Evolutionary conservation across 2,329 filamentous ascomycete genomes (phyloP).

Genomic region (Aspergillus sclerotialis): DNA sequence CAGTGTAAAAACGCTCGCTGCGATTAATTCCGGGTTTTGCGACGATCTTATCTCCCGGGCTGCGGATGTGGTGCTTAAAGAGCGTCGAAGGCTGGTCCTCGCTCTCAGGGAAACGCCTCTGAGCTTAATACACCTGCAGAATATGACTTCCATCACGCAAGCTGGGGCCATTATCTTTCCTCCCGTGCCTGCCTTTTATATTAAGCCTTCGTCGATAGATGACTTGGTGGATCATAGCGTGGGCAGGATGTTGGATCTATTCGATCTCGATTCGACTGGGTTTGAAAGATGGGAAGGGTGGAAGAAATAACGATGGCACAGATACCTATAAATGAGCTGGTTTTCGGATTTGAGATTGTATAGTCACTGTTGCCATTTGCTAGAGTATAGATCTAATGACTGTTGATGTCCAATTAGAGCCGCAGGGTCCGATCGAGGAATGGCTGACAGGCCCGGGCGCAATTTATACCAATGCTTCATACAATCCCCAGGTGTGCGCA

Average conservation of each 20-base stretch:
- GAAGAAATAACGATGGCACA: too few species aligned
- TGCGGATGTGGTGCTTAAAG: slow-evolving; percentile 39
- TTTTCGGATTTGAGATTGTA: too few species aligned
- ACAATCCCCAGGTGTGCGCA: too few species aligned
- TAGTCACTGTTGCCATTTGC: too few species aligned
- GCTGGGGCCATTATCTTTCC: slow-evolving; percentile 33
- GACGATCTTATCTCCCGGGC: slow-evolving; percentile 38
- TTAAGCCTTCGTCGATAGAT: slow-evolving; percentile 16
- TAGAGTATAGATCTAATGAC: too few species aligned
- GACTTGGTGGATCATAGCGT: slow-evolving; percentile 36
- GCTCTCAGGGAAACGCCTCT: slow-evolving; percentile 34
- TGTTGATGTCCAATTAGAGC: too few species aligned
- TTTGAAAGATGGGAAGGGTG: too few species aligned
- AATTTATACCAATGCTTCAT: too few species aligned
- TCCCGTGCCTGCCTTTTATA: slow-evolving; percentile 36
- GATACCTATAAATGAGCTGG: too few species aligned
- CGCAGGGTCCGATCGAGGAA: too few species aligned
- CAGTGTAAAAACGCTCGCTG: slow-evolving; percentile 40
- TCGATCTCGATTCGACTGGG: slow-evolving; percentile 29
- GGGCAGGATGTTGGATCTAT: slow-evolving; percentile 35
- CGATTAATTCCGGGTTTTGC: slow-evolving; percentile 30
- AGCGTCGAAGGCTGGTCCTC: slow-evolving; percentile 28
- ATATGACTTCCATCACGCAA: slow-evolving; percentile 4
- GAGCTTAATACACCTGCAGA: not conserved
- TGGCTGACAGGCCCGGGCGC: too few species aligned